Conservation (phyloP, 768 basidiomycete genomes). For the Trametes gibbosa region DNA sequence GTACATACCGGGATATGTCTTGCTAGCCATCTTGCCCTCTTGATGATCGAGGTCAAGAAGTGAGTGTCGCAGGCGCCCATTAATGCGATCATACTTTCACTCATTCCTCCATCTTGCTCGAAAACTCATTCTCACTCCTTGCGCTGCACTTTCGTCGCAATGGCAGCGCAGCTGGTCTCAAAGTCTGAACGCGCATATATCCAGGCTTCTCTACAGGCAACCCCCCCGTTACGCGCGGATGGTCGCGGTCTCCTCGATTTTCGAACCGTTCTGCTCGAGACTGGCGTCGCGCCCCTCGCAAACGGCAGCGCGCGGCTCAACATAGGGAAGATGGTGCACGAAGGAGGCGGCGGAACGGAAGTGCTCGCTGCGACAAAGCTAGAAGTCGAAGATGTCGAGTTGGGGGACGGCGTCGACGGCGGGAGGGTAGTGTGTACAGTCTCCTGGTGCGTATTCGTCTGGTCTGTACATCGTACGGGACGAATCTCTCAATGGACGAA, state of each 20-base stretch:
- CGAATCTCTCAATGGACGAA: conserved; percentile 30
- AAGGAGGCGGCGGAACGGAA: conserved; percentile 69
- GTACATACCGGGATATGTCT: conserved; percentile 4
- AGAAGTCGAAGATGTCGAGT: conserved; percentile 64
- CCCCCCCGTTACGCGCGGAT: conserved; percentile 69
- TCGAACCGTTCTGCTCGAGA: conserved; percentile 69
- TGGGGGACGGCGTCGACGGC: conserved; percentile 47
- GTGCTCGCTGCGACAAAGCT: conserved; percentile 76
- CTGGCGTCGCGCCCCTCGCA: conserved; percentile 74
- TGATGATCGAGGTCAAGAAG: not conserved
- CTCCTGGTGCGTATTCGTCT: conserved; percentile 59
- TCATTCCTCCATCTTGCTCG: not conserved
- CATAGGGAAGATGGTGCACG: conserved; percentile 57
- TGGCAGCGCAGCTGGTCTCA: conserved; percentile 43
- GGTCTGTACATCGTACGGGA: not conserved
- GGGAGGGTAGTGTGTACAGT: conserved; percentile 68
- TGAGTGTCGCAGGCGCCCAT: not conserved
- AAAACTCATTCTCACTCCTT: not conserved
- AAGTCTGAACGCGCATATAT: conserved; percentile 82
- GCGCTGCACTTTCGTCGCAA: not conserved
- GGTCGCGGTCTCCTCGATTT: conserved; percentile 69
- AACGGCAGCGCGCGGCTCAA: conserved; percentile 80
- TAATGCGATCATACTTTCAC: not conserved
- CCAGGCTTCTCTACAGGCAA: conserved; percentile 56
- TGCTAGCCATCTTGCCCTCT: conserved; percentile 1